Conservation (phyloP, 768 basidiomycete genomes). For the Ramaria rubella region DNA sequence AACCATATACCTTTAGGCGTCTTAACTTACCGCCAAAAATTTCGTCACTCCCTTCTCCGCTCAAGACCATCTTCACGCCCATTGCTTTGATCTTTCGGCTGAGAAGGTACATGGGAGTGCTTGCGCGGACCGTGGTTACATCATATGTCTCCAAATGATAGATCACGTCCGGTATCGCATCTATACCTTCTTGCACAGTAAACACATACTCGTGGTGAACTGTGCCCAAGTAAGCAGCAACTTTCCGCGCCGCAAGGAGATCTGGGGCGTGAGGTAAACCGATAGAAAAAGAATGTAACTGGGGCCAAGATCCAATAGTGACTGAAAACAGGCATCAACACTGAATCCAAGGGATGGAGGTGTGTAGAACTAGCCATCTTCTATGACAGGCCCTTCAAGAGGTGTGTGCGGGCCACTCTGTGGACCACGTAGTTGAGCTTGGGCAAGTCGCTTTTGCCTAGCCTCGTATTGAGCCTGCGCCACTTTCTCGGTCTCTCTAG, state of each 20-base stretch:
- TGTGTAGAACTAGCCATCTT: constrained; percentile 42
- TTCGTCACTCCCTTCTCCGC: constrained; percentile 96
- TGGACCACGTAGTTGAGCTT: constrained; percentile 47
- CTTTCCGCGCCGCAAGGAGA: constrained; percentile 88
- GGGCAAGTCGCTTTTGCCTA: constrained; percentile 51
- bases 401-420: constrained; percentile 56
- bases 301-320: constrained; percentile 85
- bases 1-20: background rate
- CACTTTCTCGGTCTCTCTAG: constrained; percentile 90
- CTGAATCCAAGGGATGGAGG: background rate
- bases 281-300: constrained; percentile 95
- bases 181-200: constrained; percentile 95
- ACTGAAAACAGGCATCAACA: constrained; percentile 32
- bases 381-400: constrained; percentile 31
- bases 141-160: constrained; percentile 98
- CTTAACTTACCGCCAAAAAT: constrained; percentile 75
- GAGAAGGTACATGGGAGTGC: constrained; percentile 97
- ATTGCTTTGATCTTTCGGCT: constrained; percentile 98
- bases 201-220: constrained; percentile 97
- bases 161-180: constrained; percentile 95
- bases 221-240: constrained; percentile 88
- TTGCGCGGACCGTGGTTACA: constrained; percentile 96
- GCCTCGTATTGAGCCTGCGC: constrained; percentile 69
- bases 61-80: constrained; percentile 99
- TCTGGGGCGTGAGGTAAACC: constrained; percentile 95